phyloP scores from a whole-genome alignment of 2,329 filamentous ascomycete species.

The Elsinoe perseae region DNA sequence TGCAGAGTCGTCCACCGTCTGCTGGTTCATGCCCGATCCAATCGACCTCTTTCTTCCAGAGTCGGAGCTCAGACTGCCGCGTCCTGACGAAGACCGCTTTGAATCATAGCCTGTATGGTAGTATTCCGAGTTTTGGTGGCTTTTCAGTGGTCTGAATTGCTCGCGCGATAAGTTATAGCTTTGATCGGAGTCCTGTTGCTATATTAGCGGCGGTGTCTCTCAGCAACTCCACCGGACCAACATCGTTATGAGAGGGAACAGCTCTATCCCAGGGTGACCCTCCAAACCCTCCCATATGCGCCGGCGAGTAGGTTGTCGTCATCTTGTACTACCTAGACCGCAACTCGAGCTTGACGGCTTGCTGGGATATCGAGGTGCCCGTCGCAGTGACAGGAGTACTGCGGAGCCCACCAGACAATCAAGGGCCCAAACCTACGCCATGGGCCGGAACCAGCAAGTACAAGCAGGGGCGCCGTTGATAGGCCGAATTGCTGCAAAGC shows the following conservation, averaged over 20 bases:
- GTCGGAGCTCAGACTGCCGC: conserved; percentile 4
- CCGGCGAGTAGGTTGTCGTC: conserved; percentile 2
- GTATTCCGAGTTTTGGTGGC: background rate
- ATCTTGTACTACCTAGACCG: background rate
- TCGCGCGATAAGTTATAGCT: background rate
- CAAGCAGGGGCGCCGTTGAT: background rate
- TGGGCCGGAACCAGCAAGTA: background rate
- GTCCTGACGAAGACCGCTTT: conserved; percentile 12
- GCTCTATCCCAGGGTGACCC: conserved; percentile 1
- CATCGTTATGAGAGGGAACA: conserved; percentile 1
- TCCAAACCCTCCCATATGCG: background rate
- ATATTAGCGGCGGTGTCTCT: background rate
- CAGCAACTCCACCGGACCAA: background rate
- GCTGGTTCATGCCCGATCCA: conserved; percentile 8
- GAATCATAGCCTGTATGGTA: conserved; percentile 12
- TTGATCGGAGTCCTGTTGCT: background rate
- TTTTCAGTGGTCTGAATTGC: conserved; percentile 7
- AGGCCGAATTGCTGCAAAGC: background rate
- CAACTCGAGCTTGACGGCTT: too few relatives aligned
- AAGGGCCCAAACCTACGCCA: background rate
- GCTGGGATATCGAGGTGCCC: too few relatives aligned
- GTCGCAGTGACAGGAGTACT: background rate
- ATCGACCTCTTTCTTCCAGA: conserved; percentile 6
- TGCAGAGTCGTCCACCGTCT: conserved; percentile 51
- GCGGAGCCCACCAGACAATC: background rate